Evolutionary conservation across 2,329 filamentous ascomycete species (phyloP), one percentile per base, ranked within the genome.

Genomic region (Pseudocercospora eumusae): DNA sequence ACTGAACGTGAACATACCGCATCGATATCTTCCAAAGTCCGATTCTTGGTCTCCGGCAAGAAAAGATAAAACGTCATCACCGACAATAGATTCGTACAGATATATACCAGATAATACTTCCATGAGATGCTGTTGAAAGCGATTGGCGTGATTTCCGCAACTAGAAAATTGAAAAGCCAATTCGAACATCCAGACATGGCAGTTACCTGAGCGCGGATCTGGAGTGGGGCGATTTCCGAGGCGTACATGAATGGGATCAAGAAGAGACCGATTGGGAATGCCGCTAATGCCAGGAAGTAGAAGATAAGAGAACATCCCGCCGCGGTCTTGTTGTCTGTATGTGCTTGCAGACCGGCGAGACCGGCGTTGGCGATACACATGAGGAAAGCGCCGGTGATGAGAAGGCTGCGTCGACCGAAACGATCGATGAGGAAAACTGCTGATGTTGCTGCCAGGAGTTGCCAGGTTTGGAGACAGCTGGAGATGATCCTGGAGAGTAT

Each of bases 81-180:
- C 68, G 85, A 84, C 60, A 82, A 74, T 64, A 81, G 79, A 71
- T 88, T 88, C 73, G 88, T 86, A 49, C 69, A 70, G 0, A 86
- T 85, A 68, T 88, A 89, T 64, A 89, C 68, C 18, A 70, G 18
- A 27, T 71, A 70, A 57, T 71, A 71, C 59, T 64, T 69, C 65
- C 67, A 71, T 0, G 40, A 42, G 36, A 88, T 88, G 60, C 76
- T 83, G 60, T 80, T 75, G 65, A 87, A 84, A 1, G 83, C 79
- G 1, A 86, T 77, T 0, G 85, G 85, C 0, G 85, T 86, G 59
- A 75, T 63, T 53, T 71, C 67, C 1, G 68, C 70, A 15, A 70
- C 61, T 13, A 71, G 50, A 50, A 71, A 74, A 23, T 88, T 88
- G 73, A 86, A 87, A 49, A 86, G 82, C 84, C 84, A 86, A 74